phyloP scores from a whole-genome alignment of 108 stramenopile species.

The Craspedostauros australis region DNA sequence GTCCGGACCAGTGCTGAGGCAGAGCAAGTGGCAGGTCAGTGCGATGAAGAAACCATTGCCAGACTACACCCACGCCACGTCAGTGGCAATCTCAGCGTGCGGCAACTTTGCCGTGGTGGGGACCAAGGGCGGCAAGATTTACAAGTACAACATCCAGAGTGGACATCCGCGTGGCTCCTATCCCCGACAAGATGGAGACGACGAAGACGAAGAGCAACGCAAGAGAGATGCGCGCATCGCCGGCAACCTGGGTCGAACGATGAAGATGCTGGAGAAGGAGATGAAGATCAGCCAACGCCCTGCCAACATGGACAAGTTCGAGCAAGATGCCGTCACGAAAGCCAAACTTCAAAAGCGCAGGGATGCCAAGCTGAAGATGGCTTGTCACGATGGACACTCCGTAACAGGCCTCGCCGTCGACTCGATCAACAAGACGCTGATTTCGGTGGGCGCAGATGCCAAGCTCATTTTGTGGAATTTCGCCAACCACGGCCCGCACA shows the following conservation, averaged over 20 bases:
- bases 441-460: slow-evolving; percentile 82
- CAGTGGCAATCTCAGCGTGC: slow-evolving; percentile 69
- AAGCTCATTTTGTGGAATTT: slow-evolving; percentile 90
- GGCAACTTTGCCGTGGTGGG: slow-evolving; percentile 92
- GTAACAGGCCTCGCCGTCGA: slow-evolving; percentile 93
- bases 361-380: slow-evolving; percentile 39
- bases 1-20: slow-evolving; percentile 70
- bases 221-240: slow-evolving; percentile 26
- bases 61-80: slow-evolving; percentile 56
- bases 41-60: slow-evolving; percentile 73
- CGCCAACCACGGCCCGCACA: slow-evolving; percentile 74
- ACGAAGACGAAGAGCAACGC: slow-evolving; percentile 9
- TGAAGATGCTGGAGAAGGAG: slow-evolving; percentile 63
- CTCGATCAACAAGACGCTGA: slow-evolving; percentile 72
- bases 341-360: slow-evolving; percentile 31
- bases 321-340: slow-evolving; percentile 36
- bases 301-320: slow-evolving; percentile 60
- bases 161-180: slow-evolving; percentile 82
- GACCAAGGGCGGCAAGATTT: slow-evolving; percentile 85
- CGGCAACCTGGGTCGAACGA: slow-evolving; percentile 63
- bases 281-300: slow-evolving; percentile 60
- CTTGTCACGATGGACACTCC: slow-evolving; percentile 51
- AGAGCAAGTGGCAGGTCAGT: slow-evolving; percentile 78
- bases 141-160: slow-evolving; percentile 94
- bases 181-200: slow-evolving; percentile 34